Base-by-base conservation (phyloP, 2,329 filamentous ascomycete genomes). In the Dryadomyces sulphureus region DNA sequence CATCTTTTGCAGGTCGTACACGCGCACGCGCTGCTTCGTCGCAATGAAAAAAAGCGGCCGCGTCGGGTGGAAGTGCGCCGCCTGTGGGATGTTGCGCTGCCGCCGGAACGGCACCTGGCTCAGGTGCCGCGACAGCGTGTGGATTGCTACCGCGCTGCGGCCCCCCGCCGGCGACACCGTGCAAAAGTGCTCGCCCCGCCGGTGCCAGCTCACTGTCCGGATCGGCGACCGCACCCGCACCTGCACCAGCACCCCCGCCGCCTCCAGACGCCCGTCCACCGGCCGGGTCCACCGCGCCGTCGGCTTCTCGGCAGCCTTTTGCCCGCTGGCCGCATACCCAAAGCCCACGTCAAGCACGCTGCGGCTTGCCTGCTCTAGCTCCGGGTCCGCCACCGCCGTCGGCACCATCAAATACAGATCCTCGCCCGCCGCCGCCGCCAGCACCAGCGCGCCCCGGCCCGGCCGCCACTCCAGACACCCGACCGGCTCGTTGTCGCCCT, bases 21-120 rank as follows among this genome's bases (percentile, higher is more conserved):
- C 84, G 47, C 92, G 84, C 58, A 98, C 89, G 48, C 84, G 83
- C 55, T 90, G 84, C 63, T 94, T 88, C 11, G 93, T 96, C 3
- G 92, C 92, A 46, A 98, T 86, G 59, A 96, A 96, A 67, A 98
- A 89, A 43, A 94, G 78, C 0, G 92, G 89, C 54, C 88, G 82
- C 36, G 81, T 85, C 2, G 92, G 92, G 62, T 98, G 93, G 73
- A 98, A 98, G 54, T 89, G 86, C 5, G 88, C 89, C 1, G 84
- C 83, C 64, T 96, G 90, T 1, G 89, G 74, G 47, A 84, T 72
- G 41, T 82, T 86, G 41, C 87, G 79, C 25, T 77, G 63, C 46
- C 72, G 73, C 50, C 86, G 83, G 77, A 98, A 96, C 22, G 92
- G 93, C 53, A 92, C 81, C 63, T 98, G 92, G 3, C 88, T 95